phyloP scores from a whole-genome alignment of 2,329 filamentous ascomycete genomes.

The Daldinia eschscholtzii region DNA sequence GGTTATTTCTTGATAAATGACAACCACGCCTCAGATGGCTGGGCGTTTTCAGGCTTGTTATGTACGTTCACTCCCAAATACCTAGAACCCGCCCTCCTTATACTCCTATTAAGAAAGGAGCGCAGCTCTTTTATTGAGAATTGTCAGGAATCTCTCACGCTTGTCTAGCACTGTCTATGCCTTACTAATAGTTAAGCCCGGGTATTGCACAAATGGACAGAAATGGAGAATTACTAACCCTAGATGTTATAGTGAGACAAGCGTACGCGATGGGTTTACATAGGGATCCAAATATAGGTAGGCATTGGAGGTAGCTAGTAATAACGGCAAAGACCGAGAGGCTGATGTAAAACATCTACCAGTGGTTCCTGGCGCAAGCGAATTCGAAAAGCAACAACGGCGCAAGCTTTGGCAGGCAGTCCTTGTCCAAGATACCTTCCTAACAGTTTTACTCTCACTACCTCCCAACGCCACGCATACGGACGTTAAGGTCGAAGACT shows the following conservation, averaged over 20 bases:
- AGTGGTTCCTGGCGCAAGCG: constrained; percentile 73
- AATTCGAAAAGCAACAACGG: constrained; percentile 81
- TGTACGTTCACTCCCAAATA: constrained; percentile 20
- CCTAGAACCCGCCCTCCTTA: not conserved
- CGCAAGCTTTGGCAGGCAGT: constrained; percentile 87
- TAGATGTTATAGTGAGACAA: constrained; percentile 70
- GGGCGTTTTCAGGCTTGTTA: constrained; percentile 81
- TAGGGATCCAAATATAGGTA: constrained; percentile 80
- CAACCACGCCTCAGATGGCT: constrained; percentile 85
- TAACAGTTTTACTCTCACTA: constrained; percentile 81
- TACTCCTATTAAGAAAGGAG: not conserved
- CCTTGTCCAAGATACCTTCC: constrained; percentile 82
- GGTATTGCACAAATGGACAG: not conserved
- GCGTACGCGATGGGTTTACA: constrained; percentile 86
- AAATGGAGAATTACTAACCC: constrained; percentile 20
- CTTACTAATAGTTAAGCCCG: not conserved
- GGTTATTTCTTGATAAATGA: constrained; percentile 89
- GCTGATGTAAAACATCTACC: constrained; percentile 18
- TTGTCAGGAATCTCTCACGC: not conserved
- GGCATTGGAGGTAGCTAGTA: constrained; percentile 26
- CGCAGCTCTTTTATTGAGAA: not conserved
- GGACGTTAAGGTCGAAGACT: constrained; percentile 80
- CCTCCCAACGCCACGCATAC: constrained; percentile 84
- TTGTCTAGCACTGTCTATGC: not conserved
- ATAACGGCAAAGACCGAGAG: constrained; percentile 14